Evolutionary conservation across 176 grass and related monocot species (phyloP), one percentile per base, ranked within the genome.

Genomic region (Zea luxurians): DNA sequence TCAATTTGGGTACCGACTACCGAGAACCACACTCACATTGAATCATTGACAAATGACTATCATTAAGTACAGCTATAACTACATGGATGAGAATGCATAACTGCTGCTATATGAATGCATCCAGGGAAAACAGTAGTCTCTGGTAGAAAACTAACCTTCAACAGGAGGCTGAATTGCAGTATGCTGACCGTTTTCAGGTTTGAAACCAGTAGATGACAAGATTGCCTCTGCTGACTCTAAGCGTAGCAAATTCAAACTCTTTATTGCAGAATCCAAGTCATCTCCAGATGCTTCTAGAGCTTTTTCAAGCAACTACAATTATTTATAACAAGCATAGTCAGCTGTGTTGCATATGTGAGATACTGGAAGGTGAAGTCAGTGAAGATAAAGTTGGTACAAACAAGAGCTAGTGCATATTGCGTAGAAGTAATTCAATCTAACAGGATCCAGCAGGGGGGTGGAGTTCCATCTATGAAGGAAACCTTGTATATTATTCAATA

Each of bases 221-320:
- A 76, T 61, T 34, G 65, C 70, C 45, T 82, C 81, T 37, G 82
- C 61, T 44, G 88, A 90, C 63, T 84, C 91, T 15, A 94, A 79
- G n/a, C 64, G 78, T 55, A 92, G 79, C 38, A 92, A 78, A 62
- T 80, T 86, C 85, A 98, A 83, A 77, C 85, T 92, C 82, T 91
- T 84, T 74, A 98, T 94, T 73, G 95, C 87, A 55, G 85, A 82
- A 83, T 98, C 95, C 64, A 98, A 71, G 83, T 98, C 91, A 74
- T 92, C 89, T 78, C 91, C 89, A 53, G 95, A 92, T 37, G 85
- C 89, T 78, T 98, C 87, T 43, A 98, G 78, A 66, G 91, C 73
- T 53, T 74, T 83, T 84, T 98, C 91, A 84, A 98, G 87, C 80
- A 92, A 16, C 95, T 98, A 85, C 80, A 91, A 83, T 69, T 52